Conservation (phyloP, 2,329 filamentous ascomycete species). For the Colletotrichum musicola region DNA sequence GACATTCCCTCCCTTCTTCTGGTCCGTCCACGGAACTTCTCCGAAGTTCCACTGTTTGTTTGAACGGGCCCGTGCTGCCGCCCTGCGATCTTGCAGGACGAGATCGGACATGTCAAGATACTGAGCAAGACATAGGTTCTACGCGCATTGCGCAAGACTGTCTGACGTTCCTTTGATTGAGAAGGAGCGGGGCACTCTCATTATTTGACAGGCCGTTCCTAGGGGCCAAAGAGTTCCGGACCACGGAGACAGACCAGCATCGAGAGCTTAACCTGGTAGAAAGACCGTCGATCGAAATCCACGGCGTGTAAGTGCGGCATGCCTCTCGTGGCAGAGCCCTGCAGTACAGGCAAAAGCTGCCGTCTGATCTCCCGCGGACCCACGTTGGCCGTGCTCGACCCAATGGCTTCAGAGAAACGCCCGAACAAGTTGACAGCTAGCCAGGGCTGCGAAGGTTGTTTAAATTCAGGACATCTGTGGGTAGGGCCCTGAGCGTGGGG, state of each 20-base stretch:
- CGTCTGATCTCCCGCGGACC: neutral
- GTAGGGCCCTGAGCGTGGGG: neutral
- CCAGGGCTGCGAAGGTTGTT: neutral
- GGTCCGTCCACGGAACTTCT: slow-evolving; percentile 13
- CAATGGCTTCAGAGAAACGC: neutral
- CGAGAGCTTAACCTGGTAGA: too few species aligned
- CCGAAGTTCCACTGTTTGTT: neutral
- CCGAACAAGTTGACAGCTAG: neutral
- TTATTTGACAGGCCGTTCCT: too few species aligned
- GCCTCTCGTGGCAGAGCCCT: too few species aligned
- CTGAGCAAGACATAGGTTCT: too few species aligned
- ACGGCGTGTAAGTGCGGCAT: too few species aligned
- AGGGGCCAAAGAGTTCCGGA: too few species aligned
- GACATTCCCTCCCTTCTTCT: neutral
- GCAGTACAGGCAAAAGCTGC: neutral
- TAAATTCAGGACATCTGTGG: neutral
- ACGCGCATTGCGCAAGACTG: too few species aligned
- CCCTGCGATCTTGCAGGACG: neutral
- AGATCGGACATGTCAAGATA: neutral
- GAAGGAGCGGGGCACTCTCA: too few species aligned
- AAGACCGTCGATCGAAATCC: too few species aligned
- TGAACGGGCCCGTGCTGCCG: slow-evolving; percentile 13
- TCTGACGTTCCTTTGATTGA: too few species aligned
- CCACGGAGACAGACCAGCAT: too few species aligned
- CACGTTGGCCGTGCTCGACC: neutral